Base-by-base conservation (phyloP, 495 filamentous ascomycete genomes). In the Usnea hakonensis region DNA sequence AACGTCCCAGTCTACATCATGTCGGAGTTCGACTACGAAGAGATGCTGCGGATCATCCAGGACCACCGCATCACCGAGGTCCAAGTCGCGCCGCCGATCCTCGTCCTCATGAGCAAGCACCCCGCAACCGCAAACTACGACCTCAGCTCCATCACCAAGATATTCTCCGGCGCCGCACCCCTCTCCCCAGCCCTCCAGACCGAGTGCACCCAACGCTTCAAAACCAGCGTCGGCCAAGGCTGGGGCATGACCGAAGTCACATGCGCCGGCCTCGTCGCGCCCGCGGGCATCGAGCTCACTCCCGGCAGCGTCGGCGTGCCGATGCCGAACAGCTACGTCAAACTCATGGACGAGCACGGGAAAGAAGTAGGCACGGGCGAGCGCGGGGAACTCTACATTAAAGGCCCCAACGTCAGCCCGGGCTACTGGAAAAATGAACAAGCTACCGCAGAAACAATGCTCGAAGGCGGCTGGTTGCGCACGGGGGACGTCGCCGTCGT, bases 141-240 rank as follows among this genome's bases (percentile, higher is more conserved):
- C 73, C 76, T 98, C 30, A 86, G 82, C n/a, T 85, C 79, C 23
- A 62, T 98, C 11, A 85, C 84, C 33, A 90, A 91, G 83, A 76
- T 96, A 75, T 91, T 88, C 74, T 93, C 84, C 3, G 94, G 91
- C 11, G 94, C 93, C 4, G 94, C 94, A 5, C 94, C 94, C 0
- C 77, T 97, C 36, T 93, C 90, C 1, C 76, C 79, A 28, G 90
- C 96, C 53, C 77, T 97, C 4, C 87, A 91, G 13, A 83, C 90
- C 56, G 80, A 84, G 13, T 84, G 93, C 14, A 90, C 88, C 74
- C 67, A 82, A 3, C 82, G 90, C 10, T 79, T 93, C 54, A 83
- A 83, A 52, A 75, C 92, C 37, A 85, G 84, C 40, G 79, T 93
- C 13, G 85, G 83, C 55, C 90, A 95, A 67, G 90, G 88, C 0